A percentile compares a stretch with the other conserved stretches of the same genome.
Evolutionary conservation across 495 filamentous ascomycete species (phyloP).

Genomic region (Geopyxis carbonaria): DNA sequence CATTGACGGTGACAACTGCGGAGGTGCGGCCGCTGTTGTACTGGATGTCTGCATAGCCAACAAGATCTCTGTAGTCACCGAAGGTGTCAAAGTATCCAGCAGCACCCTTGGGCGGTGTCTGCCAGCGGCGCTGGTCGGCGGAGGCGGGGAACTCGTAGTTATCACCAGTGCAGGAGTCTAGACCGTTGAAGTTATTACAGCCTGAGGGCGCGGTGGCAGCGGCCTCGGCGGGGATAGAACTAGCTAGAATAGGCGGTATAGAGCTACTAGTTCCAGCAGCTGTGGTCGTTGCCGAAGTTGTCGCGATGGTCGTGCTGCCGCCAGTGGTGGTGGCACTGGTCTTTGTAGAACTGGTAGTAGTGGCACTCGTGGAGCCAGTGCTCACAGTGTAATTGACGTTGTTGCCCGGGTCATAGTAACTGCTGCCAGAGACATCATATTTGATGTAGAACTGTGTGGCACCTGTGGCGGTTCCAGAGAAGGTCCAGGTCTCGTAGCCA

Average conservation of each 20-base stretch:
- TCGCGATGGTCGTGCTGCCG: not conserved
- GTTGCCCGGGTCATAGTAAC: constrained; percentile 25
- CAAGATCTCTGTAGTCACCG: constrained; percentile 19
- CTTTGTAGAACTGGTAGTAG: constrained; percentile 4
- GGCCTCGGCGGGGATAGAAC: constrained; percentile 12
- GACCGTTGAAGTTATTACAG: constrained; percentile 24
- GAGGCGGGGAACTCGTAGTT: constrained; percentile 15
- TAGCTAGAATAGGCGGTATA: constrained; percentile 18
- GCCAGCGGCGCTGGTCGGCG: constrained; percentile 24
- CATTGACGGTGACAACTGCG: constrained; percentile 24
- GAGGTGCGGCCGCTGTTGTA: constrained; percentile 20
- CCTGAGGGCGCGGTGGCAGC: constrained; percentile 16
- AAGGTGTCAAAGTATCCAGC: constrained; percentile 15
- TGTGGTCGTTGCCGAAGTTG: constrained; percentile 6
- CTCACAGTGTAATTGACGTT: constrained; percentile 15
- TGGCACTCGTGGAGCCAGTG: constrained; percentile 4
- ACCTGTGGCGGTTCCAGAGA: constrained; percentile 21
- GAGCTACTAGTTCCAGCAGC: constrained; percentile 7
- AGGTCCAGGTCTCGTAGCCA: constrained; percentile 23
- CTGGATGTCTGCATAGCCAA: constrained; percentile 26
- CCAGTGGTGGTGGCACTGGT: not conserved
- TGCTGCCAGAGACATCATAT: constrained; percentile 23
- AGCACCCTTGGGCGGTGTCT: constrained; percentile 22
- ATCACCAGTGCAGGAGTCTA: constrained; percentile 13
- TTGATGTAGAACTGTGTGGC: constrained; percentile 25